Evolutionary conservation across 2,329 filamentous ascomycete genomes (phyloP), one percentile per base, ranked within the genome.

Genomic region (Beauveria brongniartii): DNA sequence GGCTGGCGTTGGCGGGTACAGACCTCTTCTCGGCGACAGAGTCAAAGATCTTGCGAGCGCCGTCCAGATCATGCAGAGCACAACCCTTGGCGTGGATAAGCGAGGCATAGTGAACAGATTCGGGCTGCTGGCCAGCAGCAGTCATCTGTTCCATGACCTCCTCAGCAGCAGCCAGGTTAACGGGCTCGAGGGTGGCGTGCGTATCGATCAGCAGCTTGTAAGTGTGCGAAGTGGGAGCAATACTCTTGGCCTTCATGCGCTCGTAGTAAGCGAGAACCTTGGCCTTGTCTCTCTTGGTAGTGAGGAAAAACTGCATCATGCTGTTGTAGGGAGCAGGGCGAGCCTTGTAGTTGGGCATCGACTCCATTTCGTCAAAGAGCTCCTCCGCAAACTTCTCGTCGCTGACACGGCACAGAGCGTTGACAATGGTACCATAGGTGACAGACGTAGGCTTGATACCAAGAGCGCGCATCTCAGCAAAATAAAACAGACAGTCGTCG

Each of bases 261-360:
- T 96, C 88, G 72, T 96, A 97, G 81, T 97, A 99, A 37, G 87
- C 82, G 26, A 99, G 82, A 5, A 97, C 93, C 84, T 97, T 97
- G 73, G 82, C 78, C 77, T 94, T 93, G 74, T 99, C 93, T 58
- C 92, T 91, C 84, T 97, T 97, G 60, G 93, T 97, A 61, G 91
- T 96, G 67, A 97, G 81, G 84, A 97, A 99, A 78, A 96, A 97
- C 73, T 99, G 94, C 86, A 99, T 99, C 87, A 99, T 90, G 75
- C 91, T 96, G 80, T 99, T 97, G 82, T 99, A 99, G 1, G 94
- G 94, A 26, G 94, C 94, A 28, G 94, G 92, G 10, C 94, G 89
- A 46, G 94, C 91, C 80, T 97, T 97, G 84, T 99, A 99, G 79
- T 99, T 99, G 61, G 92, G 89, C 88, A 96, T 96, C 52, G 88